phyloP scores from a whole-genome alignment of 768 basidiomycete species.

The Lyophyllum semitale region DNA sequence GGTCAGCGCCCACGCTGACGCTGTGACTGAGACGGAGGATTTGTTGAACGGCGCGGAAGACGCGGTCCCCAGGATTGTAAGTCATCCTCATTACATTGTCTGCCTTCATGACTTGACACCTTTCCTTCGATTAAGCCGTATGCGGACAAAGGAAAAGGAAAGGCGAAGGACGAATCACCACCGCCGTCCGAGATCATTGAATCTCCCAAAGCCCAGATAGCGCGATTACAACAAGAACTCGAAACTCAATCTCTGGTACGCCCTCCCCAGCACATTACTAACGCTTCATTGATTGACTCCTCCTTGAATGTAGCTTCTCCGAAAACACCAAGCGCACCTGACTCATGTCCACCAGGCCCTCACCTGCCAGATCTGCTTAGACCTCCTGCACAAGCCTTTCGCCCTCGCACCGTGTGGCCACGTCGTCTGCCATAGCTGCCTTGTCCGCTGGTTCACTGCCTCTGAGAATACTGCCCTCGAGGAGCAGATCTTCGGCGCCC shows the following conservation, averaged over 20 bases:
- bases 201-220: constrained; percentile 28
- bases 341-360: constrained; percentile 59
- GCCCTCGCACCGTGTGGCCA: constrained; percentile 79
- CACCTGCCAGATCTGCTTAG: constrained; percentile 80
- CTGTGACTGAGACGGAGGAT: constrained; percentile 2
- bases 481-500: constrained; percentile 40
- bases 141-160: constrained; percentile 43
- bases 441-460: constrained; percentile 76
- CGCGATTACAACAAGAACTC: constrained; percentile 46
- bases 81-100: constrained; percentile 7
- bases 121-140: constrained; percentile 17
- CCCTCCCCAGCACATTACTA: background rate
- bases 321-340: constrained; percentile 55
- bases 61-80: constrained; percentile 18
- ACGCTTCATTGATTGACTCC: background rate
- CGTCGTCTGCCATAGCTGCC: constrained; percentile 68
- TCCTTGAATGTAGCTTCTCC: constrained; percentile 40
- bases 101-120: background rate
- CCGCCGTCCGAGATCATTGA: constrained; percentile 15
- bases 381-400: constrained; percentile 71
- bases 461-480: constrained; percentile 23
- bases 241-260: constrained; percentile 40
- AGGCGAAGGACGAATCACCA: constrained; percentile 28
- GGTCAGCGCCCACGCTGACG: background rate
- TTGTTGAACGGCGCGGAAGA: constrained; percentile 1